Evolutionary conservation across 2,329 filamentous ascomycete genomes (phyloP), one percentile per base, ranked within the genome.

Genomic region (Xylariaceae sp.): DNA sequence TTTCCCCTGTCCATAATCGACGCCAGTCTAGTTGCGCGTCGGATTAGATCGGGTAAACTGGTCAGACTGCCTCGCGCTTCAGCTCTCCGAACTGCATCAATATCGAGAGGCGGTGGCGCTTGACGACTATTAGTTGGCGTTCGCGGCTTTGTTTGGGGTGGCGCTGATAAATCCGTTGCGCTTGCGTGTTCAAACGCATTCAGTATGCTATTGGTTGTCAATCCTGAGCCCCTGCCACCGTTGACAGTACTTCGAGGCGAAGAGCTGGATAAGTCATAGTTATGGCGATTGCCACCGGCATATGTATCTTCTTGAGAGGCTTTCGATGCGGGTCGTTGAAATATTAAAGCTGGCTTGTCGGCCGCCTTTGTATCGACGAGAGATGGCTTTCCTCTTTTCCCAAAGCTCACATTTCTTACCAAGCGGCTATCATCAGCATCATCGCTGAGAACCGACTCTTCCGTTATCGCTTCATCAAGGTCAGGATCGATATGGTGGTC

Each of bases 1-100:
- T 76, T 86, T 9, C 92, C 92, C 61, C 85, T 85, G 65, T 97
- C 92, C 55, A 99, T 85, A 71, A 95, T 91, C 0, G 89, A 83
- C 12, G 91, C 92, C 39, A 97, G 75, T 61, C 84, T 84, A 0
- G 92, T 97, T 8, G 94, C 94, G 63, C 94, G 83, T 65, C 84
- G 81, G 62, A 99, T 97, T 57, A 99, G 75, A 68, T 97, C 94
- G 0, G 91, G 88, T 56, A 99, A 75, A 71, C 91, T 96, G 1
- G 94, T 97, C 60, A 96, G 77, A 68, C 91, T 96, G 3, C 90
- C 91, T 65, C 94, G 83, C 1, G 87, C 83, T 70, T 96, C 90
- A 12, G 89, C 88, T 50, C 87, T 84, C 60, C 84, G 81, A 3
- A 95, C 88, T 3, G 88, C 88, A 66, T 91, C 86, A 29, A 96